A percentile compares a stretch with the other conserved stretches of the same genome.
phyloP scores from a whole-genome alignment of 1,284 basidiomycete genomes.

The Volvariella volvacea region DNA sequence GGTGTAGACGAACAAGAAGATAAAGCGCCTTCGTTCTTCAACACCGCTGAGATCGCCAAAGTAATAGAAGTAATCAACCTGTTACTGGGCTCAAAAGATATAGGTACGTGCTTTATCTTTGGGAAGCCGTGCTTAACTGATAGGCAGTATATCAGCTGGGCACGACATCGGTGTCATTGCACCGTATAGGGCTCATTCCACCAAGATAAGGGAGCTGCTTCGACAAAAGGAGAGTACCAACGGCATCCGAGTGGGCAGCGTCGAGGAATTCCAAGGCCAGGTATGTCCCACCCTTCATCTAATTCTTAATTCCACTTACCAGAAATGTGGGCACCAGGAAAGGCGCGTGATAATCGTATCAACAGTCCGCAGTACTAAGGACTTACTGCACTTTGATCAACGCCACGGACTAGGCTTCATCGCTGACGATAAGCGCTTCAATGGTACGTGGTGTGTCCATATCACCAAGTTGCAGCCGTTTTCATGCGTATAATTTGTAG shows the following conservation, averaged over 20 bases:
- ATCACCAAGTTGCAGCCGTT: no score
- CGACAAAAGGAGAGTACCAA: constrained; percentile 18
- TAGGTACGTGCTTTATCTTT: no score
- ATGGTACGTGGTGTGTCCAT: constrained; percentile 33
- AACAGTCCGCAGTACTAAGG: constrained; percentile 53
- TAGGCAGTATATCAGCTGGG: constrained; percentile 9
- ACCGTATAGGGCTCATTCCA: constrained; percentile 49
- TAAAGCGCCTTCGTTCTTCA: constrained; percentile 62
- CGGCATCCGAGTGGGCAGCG: constrained; percentile 47
- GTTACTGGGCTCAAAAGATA: constrained; percentile 18
- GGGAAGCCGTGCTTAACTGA: no score
- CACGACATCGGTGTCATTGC: constrained; percentile 34
- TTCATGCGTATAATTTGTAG: constrained; percentile 8
- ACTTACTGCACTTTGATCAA: constrained; percentile 50
- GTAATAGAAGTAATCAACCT: constrained; percentile 41
- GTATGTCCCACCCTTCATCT: no score
- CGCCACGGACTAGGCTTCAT: constrained; percentile 58
- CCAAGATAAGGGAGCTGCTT: constrained; percentile 35
- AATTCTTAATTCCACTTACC: neutral
- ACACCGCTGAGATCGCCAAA: constrained; percentile 45
- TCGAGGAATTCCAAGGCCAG: constrained; percentile 61
- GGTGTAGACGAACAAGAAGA: constrained; percentile 57
- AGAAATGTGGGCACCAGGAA: constrained; percentile 32
- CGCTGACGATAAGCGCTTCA: constrained; percentile 57
- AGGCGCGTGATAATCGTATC: constrained; percentile 59